A percentile compares a stretch with the other conserved stretches of the same genome.
Conservation (phyloP, 768 basidiomycete genomes). For the Termitomyces sp. region DNA sequence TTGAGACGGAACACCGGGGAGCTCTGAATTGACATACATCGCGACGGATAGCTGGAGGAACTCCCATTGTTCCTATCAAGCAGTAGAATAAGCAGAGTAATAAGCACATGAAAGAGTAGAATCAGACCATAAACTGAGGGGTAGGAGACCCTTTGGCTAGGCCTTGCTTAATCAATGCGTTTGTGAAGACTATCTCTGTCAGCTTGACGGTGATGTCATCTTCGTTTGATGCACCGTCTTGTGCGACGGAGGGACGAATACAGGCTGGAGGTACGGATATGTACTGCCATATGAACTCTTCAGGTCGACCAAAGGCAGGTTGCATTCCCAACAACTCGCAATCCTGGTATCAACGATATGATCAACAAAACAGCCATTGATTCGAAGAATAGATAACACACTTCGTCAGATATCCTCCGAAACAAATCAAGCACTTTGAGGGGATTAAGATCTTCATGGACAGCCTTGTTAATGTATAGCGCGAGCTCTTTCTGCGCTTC, state of each 20-base stretch:
- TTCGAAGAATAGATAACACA: constrained; percentile 23
- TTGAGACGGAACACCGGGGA: constrained; percentile 88
- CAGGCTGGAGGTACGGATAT: constrained; percentile 97
- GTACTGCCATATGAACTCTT: constrained; percentile 99
- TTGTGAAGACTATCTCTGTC: constrained; percentile 94
- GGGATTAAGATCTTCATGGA: constrained; percentile 91
- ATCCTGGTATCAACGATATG: constrained; percentile 50
- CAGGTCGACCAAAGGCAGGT: constrained; percentile 86
- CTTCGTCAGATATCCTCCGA: constrained; percentile 88
- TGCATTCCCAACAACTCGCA: constrained; percentile 92
- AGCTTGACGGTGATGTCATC: constrained; percentile 98
- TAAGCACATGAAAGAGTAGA: neutral
- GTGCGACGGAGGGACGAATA: constrained; percentile 94
- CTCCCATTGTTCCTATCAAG: constrained; percentile 91
- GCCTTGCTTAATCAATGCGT: constrained; percentile 88
- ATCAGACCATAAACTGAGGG: constrained; percentile 80
- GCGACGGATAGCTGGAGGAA: constrained; percentile 92
- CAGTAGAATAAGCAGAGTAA: constrained; percentile 1
- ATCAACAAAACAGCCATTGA: neutral
- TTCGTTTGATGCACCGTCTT: constrained; percentile 97
- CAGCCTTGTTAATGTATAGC: constrained; percentile 80
- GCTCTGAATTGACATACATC: constrained; percentile 97
- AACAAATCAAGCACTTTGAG: constrained; percentile 92
- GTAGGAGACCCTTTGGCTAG: constrained; percentile 86
- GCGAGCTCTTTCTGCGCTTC: constrained; percentile 86